These are phyloP conservation scores for Venturia effusa DNA, from an alignment of 2,329 filamentous ascomycete species.

Conservation along the genomic window DNA sequence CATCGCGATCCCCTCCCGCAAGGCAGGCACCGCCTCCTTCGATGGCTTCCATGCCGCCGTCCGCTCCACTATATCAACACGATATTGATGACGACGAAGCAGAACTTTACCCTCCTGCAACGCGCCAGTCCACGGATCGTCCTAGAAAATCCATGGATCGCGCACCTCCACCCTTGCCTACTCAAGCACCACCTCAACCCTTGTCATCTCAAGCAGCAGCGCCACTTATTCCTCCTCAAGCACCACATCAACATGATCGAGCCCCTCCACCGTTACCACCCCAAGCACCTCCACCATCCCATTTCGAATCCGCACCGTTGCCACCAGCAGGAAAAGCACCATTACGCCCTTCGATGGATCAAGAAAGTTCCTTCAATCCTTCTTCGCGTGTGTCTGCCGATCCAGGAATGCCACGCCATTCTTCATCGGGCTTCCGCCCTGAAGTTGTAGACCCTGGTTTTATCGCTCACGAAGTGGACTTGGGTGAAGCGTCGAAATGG, in stretches of 20 bases:
- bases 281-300: conserved; percentile 16
- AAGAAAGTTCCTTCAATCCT: conserved; percentile 16
- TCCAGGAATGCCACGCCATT: conserved; percentile 38
- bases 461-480: conserved; percentile 79
- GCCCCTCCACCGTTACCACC: conserved; percentile 25
- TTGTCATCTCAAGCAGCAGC: conserved; percentile 25
- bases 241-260: conserved; percentile 19
- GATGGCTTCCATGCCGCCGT: conserved; percentile 24
- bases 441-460: conserved; percentile 46
- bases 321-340: neutral
- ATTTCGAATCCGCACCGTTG: conserved; percentile 20
- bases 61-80: conserved; percentile 16
- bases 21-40: conserved; percentile 16
- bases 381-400: conserved; percentile 53
- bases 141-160: conserved; percentile 10
- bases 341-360: conserved; percentile 19
- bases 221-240: neutral
- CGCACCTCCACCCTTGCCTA: conserved; percentile 16
- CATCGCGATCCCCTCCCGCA: conserved; percentile 8
- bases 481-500: conserved; percentile 66
- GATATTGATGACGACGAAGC: conserved; percentile 23
- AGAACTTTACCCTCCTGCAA: conserved; percentile 36
- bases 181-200: conserved; percentile 16
- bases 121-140: conserved; percentile 22
- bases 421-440: conserved; percentile 34